Evolutionary conservation across 2,329 filamentous ascomycete species (phyloP).

Genomic region (Ustulina deusta): DNA sequence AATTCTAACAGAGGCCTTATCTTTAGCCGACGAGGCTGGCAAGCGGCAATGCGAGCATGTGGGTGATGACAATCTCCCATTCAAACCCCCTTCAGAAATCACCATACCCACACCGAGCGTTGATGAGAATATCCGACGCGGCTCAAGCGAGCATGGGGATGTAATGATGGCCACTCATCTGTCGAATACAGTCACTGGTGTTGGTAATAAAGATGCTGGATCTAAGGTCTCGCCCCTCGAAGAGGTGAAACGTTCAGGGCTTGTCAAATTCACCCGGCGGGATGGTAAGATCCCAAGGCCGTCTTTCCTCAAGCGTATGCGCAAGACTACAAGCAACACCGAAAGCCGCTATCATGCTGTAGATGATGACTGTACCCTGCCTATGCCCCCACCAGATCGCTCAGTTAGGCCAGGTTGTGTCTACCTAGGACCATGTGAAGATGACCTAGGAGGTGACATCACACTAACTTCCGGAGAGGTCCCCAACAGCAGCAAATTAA

Average conservation of each 20-base stretch:
- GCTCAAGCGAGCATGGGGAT: constrained; percentile 36
- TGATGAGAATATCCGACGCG: constrained; percentile 38
- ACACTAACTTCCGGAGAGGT: constrained; percentile 36
- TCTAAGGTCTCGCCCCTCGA: constrained; percentile 30
- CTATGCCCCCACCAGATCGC: constrained; percentile 43
- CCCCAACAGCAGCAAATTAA: constrained; percentile 48
- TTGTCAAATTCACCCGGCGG: constrained; percentile 38
- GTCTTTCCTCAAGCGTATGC: constrained; percentile 31
- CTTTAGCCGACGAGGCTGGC: constrained; percentile 57
- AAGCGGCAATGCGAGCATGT: constrained; percentile 49
- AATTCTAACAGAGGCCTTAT: constrained; percentile 60
- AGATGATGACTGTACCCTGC: constrained; percentile 41
- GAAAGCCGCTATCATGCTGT: constrained; percentile 27
- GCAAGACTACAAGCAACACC: constrained; percentile 24
- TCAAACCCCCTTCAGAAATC: constrained; percentile 35
- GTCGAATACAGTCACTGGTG: constrained; percentile 34
- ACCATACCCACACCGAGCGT: constrained; percentile 35
- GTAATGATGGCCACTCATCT: constrained; percentile 11
- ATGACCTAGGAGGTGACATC: constrained; percentile 38
- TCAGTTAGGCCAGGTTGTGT: constrained; percentile 33
- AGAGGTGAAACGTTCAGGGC: constrained; percentile 24
- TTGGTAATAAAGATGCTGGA: constrained; percentile 32
- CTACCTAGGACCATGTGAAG: constrained; percentile 37
- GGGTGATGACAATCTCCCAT: constrained; percentile 41
- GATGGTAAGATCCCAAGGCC: constrained; percentile 41